These are phyloP conservation scores for Mycotypha africana DNA, from an alignment of 371 early-diverging fungal genomes.

Conservation along the genomic window DNA sequence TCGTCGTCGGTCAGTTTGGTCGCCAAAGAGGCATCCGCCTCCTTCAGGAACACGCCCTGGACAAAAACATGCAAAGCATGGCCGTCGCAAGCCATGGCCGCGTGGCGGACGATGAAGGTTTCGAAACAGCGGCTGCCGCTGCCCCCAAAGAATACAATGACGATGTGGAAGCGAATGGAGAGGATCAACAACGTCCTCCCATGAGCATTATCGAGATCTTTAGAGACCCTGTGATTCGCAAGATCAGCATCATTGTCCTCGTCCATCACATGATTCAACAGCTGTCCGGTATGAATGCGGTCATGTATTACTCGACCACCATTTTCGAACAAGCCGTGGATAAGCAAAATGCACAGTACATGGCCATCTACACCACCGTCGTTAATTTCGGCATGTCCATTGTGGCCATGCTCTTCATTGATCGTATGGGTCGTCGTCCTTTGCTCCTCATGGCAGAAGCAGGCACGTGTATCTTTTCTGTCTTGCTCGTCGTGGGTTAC, in stretches of 20 bases:
- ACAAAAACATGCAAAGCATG: slow-evolving; percentile 1
- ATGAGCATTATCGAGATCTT: slow-evolving; percentile 37
- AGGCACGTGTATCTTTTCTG: slow-evolving; percentile 53
- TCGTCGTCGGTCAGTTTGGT: slow-evolving; percentile 15
- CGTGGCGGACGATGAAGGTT: slow-evolving; percentile 11
- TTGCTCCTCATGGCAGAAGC: slow-evolving; percentile 59
- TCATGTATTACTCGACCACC: slow-evolving; percentile 75
- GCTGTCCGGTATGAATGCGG: slow-evolving; percentile 82
- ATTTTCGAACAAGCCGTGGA: slow-evolving; percentile 43
- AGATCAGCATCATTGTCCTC: slow-evolving; percentile 49
- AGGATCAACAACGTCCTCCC: slow-evolving; percentile 14
- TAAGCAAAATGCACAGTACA: slow-evolving; percentile 45
- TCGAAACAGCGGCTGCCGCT: slow-evolving; percentile 6
- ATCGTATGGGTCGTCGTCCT: slow-evolving; percentile 22
- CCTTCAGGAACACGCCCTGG: slow-evolving; percentile 11
- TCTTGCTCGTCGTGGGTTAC: slow-evolving; percentile 56
- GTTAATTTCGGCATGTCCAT: slow-evolving; percentile 59
- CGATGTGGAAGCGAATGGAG: slow-evolving; percentile 7
- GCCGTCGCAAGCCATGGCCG: no score
- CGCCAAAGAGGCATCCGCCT: slow-evolving; percentile 8
- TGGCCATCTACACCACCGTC: slow-evolving; percentile 55
- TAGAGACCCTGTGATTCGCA: slow-evolving; percentile 37
- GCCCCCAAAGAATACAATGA: not conserved
- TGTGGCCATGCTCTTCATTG: slow-evolving; percentile 44
- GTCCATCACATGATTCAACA: slow-evolving; percentile 64